Percentiles rank a stretch among this genome's conserved stretches.
These are phyloP conservation scores for Trametes elegans DNA, from an alignment of 768 basidiomycete species.

Conservation along the genomic window DNA sequence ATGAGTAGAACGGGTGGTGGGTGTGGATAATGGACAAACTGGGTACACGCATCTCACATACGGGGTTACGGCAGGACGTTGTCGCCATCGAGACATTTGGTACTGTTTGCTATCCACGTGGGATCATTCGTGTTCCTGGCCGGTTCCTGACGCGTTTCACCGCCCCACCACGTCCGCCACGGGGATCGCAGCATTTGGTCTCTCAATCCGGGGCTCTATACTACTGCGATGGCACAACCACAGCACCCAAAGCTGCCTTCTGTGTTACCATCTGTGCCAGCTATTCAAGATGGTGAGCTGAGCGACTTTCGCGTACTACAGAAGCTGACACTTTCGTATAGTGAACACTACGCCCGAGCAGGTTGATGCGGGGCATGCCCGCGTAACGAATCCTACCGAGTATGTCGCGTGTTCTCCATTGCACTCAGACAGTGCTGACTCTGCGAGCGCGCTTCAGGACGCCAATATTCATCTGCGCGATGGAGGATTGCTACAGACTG, in stretches of 20 bases:
- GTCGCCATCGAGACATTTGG: no score
- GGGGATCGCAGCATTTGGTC: no score
- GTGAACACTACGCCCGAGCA: conserved; percentile 56
- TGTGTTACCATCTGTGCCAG: conserved; percentile 47
- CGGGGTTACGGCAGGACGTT: no score
- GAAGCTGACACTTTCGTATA: conserved; percentile 22
- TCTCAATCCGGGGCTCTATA: no score
- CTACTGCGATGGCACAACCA: conserved; percentile 14
- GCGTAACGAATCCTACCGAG: conserved; percentile 66
- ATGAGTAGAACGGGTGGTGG: no score
- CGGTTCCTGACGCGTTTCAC: no score
- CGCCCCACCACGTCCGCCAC: no score
- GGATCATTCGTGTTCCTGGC: no score
- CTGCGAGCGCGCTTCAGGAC: conserved; percentile 48
- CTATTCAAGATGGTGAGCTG: conserved; percentile 46
- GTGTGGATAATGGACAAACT: no score
- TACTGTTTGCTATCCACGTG: no score
- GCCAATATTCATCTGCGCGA: conserved; percentile 76
- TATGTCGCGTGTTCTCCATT: conserved; percentile 33
- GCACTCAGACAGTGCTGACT: neutral
- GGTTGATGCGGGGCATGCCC: conserved; percentile 49
- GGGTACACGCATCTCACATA: no score
- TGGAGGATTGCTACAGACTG: conserved; percentile 69
- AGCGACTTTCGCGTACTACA: neutral
- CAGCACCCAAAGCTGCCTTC: conserved; percentile 40